phyloP scores from a whole-genome alignment of 2,329 filamentous ascomycete species.

The Monilinia vaccinii-corymbosi region DNA sequence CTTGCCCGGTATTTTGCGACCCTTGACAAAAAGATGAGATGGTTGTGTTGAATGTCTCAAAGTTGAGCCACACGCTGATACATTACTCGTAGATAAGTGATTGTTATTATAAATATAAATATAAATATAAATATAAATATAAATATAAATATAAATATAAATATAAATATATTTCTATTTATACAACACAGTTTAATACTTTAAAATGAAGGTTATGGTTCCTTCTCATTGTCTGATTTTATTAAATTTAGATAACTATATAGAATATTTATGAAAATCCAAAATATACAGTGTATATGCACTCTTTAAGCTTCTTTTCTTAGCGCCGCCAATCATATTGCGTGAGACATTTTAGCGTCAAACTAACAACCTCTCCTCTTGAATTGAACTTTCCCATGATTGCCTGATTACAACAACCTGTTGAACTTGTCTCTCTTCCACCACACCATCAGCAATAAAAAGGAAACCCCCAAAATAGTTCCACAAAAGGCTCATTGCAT shows the following conservation, averaged over 20 bases:
- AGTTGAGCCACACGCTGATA: constrained; percentile 9
- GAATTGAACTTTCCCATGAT: constrained; percentile 7
- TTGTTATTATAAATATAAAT: too few species aligned
- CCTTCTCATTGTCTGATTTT: too few species aligned
- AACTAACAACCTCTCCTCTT: constrained; percentile 8
- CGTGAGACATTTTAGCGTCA: constrained; percentile 7
- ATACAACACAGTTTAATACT: too few species aligned
- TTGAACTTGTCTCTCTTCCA: not conserved
- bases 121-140: too few species aligned
- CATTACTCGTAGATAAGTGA: not conserved
- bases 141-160: too few species aligned
- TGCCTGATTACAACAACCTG: not conserved
- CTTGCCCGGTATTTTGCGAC: constrained; percentile 7
- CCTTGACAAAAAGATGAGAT: not conserved
- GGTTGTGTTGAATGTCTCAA: constrained; percentile 2
- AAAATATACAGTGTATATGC: too few species aligned
- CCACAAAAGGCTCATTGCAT: not conserved
- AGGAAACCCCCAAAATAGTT: not conserved
- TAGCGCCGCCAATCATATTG: constrained; percentile 1
- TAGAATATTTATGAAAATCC: too few species aligned
- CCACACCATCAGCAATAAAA: constrained; percentile 5
- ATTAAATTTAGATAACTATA: too few species aligned
- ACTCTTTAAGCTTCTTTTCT: not conserved
- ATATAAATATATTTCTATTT: too few species aligned
- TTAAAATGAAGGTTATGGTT: too few species aligned